Conservation (phyloP, 345 rosid genomes). For the Moricandia arvensis region DNA sequence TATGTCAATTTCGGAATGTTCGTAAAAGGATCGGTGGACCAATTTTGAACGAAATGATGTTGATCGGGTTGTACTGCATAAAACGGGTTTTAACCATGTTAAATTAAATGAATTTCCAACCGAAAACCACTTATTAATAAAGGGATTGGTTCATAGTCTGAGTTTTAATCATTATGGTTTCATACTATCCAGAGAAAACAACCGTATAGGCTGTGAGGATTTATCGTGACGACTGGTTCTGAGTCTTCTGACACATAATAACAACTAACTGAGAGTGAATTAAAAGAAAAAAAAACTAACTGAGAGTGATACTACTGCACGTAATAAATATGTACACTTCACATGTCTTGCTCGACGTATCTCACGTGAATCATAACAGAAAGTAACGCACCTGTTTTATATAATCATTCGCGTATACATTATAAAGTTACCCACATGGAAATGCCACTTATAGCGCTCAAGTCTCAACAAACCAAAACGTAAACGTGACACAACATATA, state of each 20-base stretch:
- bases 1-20: too few species aligned
- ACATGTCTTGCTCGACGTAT: constrained; percentile 6
- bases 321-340: constrained; percentile 9
- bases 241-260: neutral
- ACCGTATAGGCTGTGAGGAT: neutral
- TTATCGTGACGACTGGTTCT: constrained; percentile 7
- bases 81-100: too few species aligned
- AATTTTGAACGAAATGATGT: too few species aligned
- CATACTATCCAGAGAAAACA: neutral
- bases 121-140: too few species aligned
- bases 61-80: too few species aligned
- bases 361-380: constrained; percentile 9
- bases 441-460: constrained; percentile 18
- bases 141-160: too few species aligned
- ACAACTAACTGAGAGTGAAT: constrained; percentile 8
- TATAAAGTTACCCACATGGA: constrained; percentile 30
- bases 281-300: too few species aligned
- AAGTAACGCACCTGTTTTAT: neutral
- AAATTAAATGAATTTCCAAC: too few species aligned
- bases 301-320: constrained; percentile 11
- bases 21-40: too few species aligned
- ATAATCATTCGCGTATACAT: neutral
- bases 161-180: too few species aligned
- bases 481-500: constrained; percentile 19
- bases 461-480: neutral